Base-by-base conservation (phyloP, 495 filamentous ascomycete species). In the Astrothelium macrocarpum region DNA sequence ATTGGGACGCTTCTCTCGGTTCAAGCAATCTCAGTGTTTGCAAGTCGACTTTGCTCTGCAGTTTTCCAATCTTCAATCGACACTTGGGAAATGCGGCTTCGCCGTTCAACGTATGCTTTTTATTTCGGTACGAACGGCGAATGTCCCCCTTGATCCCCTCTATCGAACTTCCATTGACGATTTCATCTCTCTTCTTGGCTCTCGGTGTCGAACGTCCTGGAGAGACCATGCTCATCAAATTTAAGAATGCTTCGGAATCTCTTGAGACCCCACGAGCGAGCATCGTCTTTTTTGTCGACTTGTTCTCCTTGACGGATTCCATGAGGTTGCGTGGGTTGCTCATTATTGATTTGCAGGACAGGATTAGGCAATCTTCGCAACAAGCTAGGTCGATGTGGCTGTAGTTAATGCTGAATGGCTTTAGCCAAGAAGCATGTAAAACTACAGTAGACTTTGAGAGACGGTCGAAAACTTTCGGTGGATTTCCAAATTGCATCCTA, bases 21-120 rank as follows among this genome's bases (percentile, higher is more conserved):
- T 70, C 60, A 49, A 23, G 53, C 53, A 59, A 67, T 65, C 67
- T n/a, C n/a, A n/a, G 49, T 60, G 49, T 56, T 25, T 28, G 49
- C 49, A 56, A 56, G 11, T 2, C 23, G 49, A 39, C 34, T 39
- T 39, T 25, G 2, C 23, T 20, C 29, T 20, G 49, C 49, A 56
- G 49, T 5, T 56, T 56, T 56, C 5, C 59, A 60, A 28, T 20
- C 26, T 43, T 49, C 9, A 20, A 45, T 20, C 60, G 18, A 43
- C 36, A 61, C 25, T 20, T 71, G 70, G 70, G 70, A 72, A 72
- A 72, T 61, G 70, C 70, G 70, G 70, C 70, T 65, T 63, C 65
- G 70, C 67, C 67, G 67, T 72, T 69, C 68, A 16, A 10, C 11
- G 20, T 16, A 5, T 12, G 34, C 34, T 29, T 29, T 16, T 29